phyloP scores from a whole-genome alignment of 306 rosid species.

The Aeschynomene evenia region DNA sequence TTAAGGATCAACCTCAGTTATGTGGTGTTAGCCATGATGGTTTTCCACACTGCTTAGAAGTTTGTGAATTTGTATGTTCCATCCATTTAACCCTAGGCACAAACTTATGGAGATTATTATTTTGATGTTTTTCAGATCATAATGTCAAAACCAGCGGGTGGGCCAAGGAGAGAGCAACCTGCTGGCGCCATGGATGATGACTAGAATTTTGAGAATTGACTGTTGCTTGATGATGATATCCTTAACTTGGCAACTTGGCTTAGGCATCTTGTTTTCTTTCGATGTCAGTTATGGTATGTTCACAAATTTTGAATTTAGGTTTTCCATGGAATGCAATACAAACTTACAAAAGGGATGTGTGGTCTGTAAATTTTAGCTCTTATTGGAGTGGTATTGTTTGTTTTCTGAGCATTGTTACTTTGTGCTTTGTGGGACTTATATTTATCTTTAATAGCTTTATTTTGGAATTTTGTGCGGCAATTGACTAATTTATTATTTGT shows the following conservation, averaged over 20 bases:
- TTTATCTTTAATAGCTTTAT: background rate
- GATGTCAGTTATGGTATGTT: slow-evolving; percentile 4
- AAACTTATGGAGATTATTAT: background rate
- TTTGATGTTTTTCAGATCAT: slow-evolving; percentile 66
- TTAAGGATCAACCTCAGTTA: background rate
- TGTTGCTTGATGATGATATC: slow-evolving; percentile 3
- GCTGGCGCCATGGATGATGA: slow-evolving; percentile 89
- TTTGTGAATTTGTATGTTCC: slow-evolving; percentile 1
- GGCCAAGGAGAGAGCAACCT: slow-evolving; percentile 79
- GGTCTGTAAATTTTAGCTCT: slow-evolving; percentile 29
- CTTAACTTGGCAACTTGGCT: slow-evolving; percentile 19
- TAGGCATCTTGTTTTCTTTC: slow-evolving; percentile 32
- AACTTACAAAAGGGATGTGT: background rate
- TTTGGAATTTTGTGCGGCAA: background rate
- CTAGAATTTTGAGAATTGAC: slow-evolving; percentile 18
- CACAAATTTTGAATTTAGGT: slow-evolving; percentile 39
- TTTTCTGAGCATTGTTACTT: background rate
- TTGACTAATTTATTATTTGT: background rate
- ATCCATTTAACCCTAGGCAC: background rate
- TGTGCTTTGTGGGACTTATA: background rate
- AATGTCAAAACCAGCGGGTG: slow-evolving; percentile 94
- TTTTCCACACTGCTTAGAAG: background rate
- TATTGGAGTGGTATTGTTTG: slow-evolving; percentile 8
- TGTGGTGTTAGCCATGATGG: background rate
- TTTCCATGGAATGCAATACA: slow-evolving; percentile 4